A percentile compares a stretch with the other conserved stretches of the same genome.
These are phyloP conservation scores for Terfezia claveryi DNA, from an alignment of 495 filamentous ascomycete genomes.

Conservation along the genomic window DNA sequence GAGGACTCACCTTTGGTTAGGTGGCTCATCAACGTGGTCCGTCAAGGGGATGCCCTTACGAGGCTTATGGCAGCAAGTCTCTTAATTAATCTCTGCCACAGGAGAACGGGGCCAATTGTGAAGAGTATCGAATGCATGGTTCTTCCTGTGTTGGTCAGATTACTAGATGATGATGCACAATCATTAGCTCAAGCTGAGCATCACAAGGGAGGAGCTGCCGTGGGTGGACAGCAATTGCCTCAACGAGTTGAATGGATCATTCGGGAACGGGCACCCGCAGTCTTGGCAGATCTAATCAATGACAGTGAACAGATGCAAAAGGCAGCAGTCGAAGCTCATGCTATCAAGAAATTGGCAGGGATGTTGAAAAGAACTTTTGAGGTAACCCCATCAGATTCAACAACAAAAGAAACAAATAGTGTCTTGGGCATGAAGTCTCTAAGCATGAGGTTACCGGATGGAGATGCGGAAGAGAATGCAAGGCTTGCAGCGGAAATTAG, in stretches of 20 bases:
- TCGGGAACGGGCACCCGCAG: constrained; percentile 46
- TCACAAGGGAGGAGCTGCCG: constrained; percentile 15
- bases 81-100: constrained; percentile 52
- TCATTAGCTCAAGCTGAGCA: constrained; percentile 18
- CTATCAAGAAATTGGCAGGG: constrained; percentile 48
- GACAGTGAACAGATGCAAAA: constrained; percentile 58
- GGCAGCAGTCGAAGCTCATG: constrained; percentile 56
- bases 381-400: constrained; percentile 22
- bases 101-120: constrained; percentile 28
- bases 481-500: constrained; percentile 5
- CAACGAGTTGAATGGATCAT: constrained; percentile 24
- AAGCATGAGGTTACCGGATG: background rate
- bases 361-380: constrained; percentile 40
- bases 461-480: constrained; percentile 10
- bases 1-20: constrained; percentile 59
- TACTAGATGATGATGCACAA: constrained; percentile 39
- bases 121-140: constrained; percentile 40
- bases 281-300: constrained; percentile 56
- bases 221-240: constrained; percentile 17
- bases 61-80: constrained; percentile 62
- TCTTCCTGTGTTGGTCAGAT: constrained; percentile 46
- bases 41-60: constrained; percentile 38
- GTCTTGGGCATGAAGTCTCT: background rate
- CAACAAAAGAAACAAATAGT: constrained; percentile 3
- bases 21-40: constrained; percentile 55